A percentile compares a stretch with the other conserved stretches of the same genome.
These are phyloP conservation scores for Xylaria sp. DNA, from an alignment of 2,329 filamentous ascomycete species.

Conservation along the genomic window DNA sequence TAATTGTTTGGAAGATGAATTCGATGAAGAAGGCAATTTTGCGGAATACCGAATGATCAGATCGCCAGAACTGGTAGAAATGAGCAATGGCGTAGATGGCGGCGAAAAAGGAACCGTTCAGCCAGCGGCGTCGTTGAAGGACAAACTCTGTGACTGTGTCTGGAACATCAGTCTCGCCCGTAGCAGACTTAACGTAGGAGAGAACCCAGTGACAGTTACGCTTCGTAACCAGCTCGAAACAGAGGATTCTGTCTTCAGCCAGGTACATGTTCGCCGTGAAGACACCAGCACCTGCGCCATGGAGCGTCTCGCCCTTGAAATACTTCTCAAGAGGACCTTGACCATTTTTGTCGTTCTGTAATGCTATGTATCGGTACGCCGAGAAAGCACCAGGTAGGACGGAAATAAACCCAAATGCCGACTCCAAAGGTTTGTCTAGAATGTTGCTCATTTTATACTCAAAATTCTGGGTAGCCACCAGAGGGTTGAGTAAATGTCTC, in stretches of 20 bases:
- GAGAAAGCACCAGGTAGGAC: conserved; percentile 94
- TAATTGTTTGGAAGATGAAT: conserved; percentile 92
- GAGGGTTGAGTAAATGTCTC: conserved; percentile 85
- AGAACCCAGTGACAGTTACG: conserved; percentile 97
- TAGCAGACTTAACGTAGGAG: conserved; percentile 98
- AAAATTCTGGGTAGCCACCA: conserved; percentile 97
- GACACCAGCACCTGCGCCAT: conserved; percentile 94
- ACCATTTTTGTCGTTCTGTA: conserved; percentile 96
- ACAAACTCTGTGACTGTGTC: conserved; percentile 95
- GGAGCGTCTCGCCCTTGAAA: conserved; percentile 98
- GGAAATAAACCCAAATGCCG: conserved; percentile 97
- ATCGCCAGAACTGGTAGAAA: conserved; percentile 95
- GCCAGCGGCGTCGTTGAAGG: conserved; percentile 92
- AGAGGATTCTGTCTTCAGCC: conserved; percentile 91
- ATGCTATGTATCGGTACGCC: conserved; percentile 92
- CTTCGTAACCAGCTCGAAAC: conserved; percentile 97
- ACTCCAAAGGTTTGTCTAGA: conserved; percentile 95
- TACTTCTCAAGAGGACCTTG: conserved; percentile 97
- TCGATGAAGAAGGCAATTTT: conserved; percentile 93
- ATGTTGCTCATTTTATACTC: conserved; percentile 99
- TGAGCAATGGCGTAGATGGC: conserved; percentile 94
- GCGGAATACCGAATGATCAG: conserved; percentile 85
- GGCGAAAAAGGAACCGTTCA: conserved; percentile 98
- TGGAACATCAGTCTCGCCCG: conserved; percentile 95
- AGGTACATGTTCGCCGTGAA: conserved; percentile 98